phyloP scores from a whole-genome alignment of 177 flowering plant species.

The Telopea speciosissima region DNA sequence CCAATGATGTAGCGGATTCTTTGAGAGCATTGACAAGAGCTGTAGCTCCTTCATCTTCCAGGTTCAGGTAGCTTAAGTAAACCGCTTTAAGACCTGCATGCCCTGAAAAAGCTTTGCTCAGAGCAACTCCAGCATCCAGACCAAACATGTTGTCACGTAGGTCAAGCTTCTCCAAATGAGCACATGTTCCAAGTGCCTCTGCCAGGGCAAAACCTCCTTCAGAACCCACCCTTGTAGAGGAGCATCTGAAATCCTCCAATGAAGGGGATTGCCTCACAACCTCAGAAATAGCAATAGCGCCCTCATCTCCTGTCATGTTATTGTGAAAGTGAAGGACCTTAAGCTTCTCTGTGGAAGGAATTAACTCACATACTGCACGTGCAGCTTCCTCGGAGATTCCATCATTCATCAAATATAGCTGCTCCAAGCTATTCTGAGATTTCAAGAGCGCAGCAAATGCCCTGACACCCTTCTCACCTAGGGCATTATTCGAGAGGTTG shows the following conservation, averaged over 20 bases:
- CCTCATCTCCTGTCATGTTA: conserved; percentile 96
- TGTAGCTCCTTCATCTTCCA: conserved; percentile 73
- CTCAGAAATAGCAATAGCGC: conserved; percentile 74
- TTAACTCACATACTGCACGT: conserved; percentile 62
- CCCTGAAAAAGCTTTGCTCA: conserved; percentile 49
- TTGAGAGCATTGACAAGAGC: conserved; percentile 54
- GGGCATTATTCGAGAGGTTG: conserved; percentile 77
- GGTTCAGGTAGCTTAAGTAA: conserved; percentile 69
- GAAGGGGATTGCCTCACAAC: conserved; percentile 55
- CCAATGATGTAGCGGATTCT: conserved; percentile 48
- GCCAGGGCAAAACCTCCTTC: conserved; percentile 75
- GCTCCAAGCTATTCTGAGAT: conserved; percentile 72
- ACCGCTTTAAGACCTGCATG: conserved; percentile 42
- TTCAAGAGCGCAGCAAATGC: conserved; percentile 74
- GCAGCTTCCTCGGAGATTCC: conserved; percentile 98
- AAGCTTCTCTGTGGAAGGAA: conserved; percentile 79
- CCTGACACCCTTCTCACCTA: conserved; percentile 92
- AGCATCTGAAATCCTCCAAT: conserved; percentile 90
- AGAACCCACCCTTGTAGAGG: conserved; percentile 83
- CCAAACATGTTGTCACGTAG: conserved; percentile 91
- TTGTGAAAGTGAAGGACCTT: conserved; percentile 79
- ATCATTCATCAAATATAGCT: conserved; percentile 83
- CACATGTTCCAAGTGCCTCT: conserved; percentile 52
- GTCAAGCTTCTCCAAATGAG: conserved; percentile 65
- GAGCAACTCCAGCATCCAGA: conserved; percentile 51